A percentile compares a stretch with the other conserved stretches of the same genome.
These are phyloP conservation scores for Penicillium sp. DNA, from an alignment of 2,329 filamentous ascomycete genomes.

Conservation along the genomic window DNA sequence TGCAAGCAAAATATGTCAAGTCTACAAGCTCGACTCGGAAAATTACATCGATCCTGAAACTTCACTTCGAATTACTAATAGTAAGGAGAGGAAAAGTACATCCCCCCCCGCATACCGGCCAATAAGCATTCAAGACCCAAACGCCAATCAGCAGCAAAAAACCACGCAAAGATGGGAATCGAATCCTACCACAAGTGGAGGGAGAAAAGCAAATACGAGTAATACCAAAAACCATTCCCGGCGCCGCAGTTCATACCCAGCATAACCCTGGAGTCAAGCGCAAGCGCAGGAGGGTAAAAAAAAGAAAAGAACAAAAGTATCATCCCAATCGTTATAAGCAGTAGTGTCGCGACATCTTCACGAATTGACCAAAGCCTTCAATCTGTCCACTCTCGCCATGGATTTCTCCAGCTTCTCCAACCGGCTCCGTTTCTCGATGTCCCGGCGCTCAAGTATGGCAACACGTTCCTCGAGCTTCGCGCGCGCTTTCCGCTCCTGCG, in stretches of 20 bases:
- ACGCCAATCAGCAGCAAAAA: constrained; percentile 7
- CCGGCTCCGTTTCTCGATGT: constrained; percentile 52
- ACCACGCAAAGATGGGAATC: constrained; percentile 13
- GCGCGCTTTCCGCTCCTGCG: constrained; percentile 59
- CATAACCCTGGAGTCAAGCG: background rate
- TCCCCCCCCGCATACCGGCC: background rate
- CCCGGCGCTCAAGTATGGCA: constrained; percentile 46
- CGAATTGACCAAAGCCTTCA: constrained; percentile 53
- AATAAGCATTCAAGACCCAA: background rate
- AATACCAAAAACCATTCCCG: constrained; percentile 1
- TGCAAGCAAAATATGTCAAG: background rate
- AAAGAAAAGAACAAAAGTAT: background rate
- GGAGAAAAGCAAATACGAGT: background rate
- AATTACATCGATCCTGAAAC: background rate
- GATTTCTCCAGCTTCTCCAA: constrained; percentile 58
- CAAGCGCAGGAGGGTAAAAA: background rate
- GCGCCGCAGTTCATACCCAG: constrained; percentile 9
- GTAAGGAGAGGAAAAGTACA: background rate
- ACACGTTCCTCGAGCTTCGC: constrained; percentile 52
- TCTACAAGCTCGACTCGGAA: background rate
- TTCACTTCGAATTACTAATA: background rate
- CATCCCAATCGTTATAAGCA: constrained; percentile 5
- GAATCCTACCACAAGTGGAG: background rate
- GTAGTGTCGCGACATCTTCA: constrained; percentile 4
- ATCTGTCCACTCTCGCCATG: constrained; percentile 57